Evolutionary conservation across 495 filamentous ascomycete genomes (phyloP).

Genomic region (Hyaloscypha finlandica): DNA sequence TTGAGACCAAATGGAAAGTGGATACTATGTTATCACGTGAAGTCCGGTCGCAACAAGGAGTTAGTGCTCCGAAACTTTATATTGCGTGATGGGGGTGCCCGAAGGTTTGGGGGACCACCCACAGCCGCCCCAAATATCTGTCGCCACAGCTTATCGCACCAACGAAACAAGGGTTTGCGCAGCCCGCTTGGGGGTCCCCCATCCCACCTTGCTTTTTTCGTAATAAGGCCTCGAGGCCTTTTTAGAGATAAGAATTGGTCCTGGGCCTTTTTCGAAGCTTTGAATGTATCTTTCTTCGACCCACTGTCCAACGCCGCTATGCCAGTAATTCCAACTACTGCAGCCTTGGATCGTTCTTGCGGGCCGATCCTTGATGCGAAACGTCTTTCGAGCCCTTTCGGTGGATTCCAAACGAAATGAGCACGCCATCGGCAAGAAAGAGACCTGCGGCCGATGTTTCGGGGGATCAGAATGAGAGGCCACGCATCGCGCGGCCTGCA

Average conservation of each 20-base stretch:
- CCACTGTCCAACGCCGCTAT: background rate
- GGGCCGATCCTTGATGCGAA: background rate
- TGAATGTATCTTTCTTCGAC: background rate
- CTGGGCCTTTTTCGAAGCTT: background rate
- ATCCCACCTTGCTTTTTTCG: background rate
- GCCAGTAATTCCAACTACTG: background rate
- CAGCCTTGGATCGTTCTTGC: background rate
- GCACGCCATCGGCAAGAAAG: background rate
- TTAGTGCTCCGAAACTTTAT: too few species aligned
- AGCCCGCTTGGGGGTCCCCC: background rate
- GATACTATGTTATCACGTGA: too few species aligned
- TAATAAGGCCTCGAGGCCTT: background rate
- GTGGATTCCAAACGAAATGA: background rate
- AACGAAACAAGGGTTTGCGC: background rate
- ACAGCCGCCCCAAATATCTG: background rate
- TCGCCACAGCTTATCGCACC: background rate
- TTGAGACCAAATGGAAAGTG: too few species aligned
- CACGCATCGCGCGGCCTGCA: background rate
- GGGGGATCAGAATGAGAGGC: background rate
- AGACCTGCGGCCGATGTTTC: background rate
- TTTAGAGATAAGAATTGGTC: constrained; percentile 1
- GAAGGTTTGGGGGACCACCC: too few species aligned
- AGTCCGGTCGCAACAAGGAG: too few species aligned
- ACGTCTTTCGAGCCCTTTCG: background rate
- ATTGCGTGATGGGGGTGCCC: too few species aligned